Base-by-base conservation (phyloP, 805 yeast species). In the Candida tibetensis region DNA sequence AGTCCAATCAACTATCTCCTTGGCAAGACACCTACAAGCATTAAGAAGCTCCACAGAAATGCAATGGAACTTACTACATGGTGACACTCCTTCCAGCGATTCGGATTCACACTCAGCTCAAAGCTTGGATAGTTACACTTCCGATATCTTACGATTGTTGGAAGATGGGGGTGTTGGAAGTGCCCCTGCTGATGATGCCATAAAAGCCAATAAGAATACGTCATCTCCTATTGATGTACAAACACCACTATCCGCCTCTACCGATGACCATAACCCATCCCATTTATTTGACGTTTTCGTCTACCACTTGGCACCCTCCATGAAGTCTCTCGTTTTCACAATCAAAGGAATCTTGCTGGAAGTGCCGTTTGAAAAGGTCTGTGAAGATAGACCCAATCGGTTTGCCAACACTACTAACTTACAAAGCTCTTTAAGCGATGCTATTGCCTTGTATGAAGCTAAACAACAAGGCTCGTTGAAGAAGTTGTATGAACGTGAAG, bases 211-310 rank as follows among this genome's bases (percentile, higher is more conserved):
- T 4, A 17, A 13, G 17, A 13, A 15, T 17, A 19, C 34, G 13
- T 10, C 25, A 10, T 7, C 25, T 7, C 25, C 25, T 10, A 10
- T 10, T 10, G 25, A 10, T 10, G 25, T 21, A 10, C 10, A 7
- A 10, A 7, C 25, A 7, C 9, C 7, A 7, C 9, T 10, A 7
- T 7, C 25, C 25, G 25, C 7, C 25, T 7, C 10, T 7, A 21
- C 25, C 9, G 9, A 7, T 10, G 25, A 21, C 25, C 9, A 7
- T 10, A 23, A 16, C 37, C 25, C 42, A 14, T 19, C 52, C 13
- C 78, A 80, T 50, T 62, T 85, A 14, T 83, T 84, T 53, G 81
- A 81, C 39, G 52, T 81, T 25, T 85, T 85, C 54, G 80, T 82
- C 1, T 74, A 72, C 45, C 71, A 82, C 48, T 62, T 85, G 31